Conservation (phyloP, 2,329 filamentous ascomycete species). For the Aphanoascus verrucosus region DNA sequence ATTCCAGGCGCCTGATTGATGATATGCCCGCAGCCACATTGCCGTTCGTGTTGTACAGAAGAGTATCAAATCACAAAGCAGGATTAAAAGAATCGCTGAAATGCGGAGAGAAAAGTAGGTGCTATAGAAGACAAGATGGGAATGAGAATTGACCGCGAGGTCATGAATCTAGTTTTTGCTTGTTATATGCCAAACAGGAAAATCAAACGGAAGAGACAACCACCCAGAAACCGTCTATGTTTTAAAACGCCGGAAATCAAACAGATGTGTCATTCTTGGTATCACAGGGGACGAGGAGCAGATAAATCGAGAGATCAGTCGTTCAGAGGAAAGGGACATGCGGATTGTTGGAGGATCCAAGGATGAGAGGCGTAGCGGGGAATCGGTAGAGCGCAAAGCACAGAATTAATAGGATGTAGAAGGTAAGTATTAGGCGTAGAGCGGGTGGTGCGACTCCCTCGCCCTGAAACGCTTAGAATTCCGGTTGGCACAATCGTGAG, state of each 20-base stretch:
- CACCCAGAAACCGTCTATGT: constrained; percentile 8
- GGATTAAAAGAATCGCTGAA: constrained; percentile 10
- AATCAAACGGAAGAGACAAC: background rate
- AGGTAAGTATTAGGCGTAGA: constrained; percentile 5
- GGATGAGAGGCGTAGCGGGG: background rate
- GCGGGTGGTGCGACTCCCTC: constrained; percentile 3
- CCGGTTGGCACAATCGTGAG: background rate
- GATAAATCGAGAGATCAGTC: constrained; percentile 6
- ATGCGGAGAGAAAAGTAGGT: constrained; percentile 1
- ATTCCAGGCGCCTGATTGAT: constrained; percentile 10
- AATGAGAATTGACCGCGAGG: constrained; percentile 6
- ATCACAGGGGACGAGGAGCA: constrained; percentile 5
- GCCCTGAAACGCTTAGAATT: constrained; percentile 1
- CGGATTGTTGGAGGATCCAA: background rate
- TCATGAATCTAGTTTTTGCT: constrained; percentile 5
- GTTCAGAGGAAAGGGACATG: background rate
- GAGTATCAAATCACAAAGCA: constrained; percentile 5
- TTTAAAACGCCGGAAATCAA: constrained; percentile 10
- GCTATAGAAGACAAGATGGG: constrained; percentile 1
- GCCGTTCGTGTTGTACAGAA: constrained; percentile 7
- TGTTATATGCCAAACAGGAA: constrained; percentile 8
- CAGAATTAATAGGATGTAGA: background rate
- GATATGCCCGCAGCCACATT: constrained; percentile 9
- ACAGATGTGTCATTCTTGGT: constrained; percentile 8
- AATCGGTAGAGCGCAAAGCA: background rate